Evolutionary conservation across 2,329 filamentous ascomycete species (phyloP).

Genomic region (Emergomyces orientalis): DNA sequence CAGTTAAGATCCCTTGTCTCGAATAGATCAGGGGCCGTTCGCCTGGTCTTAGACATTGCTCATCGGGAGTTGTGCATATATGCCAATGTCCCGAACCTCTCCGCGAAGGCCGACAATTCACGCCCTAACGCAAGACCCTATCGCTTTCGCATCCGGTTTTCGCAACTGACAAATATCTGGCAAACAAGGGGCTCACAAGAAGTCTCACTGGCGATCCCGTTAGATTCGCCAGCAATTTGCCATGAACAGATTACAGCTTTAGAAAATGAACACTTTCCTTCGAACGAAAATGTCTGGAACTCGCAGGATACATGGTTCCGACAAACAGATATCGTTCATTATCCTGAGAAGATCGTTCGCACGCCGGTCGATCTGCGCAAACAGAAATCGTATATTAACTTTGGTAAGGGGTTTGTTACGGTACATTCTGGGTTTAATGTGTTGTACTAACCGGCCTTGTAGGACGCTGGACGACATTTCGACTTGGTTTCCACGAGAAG

Average conservation of each 20-base stretch:
- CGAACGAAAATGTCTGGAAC: conserved; percentile 41
- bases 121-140: conserved; percentile 20
- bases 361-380: conserved; percentile 42
- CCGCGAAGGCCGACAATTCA: not conserved
- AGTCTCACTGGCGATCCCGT: conserved; percentile 29
- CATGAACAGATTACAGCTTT: conserved; percentile 32
- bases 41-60: conserved; percentile 36
- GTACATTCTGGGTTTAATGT: not conserved
- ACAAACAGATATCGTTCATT: conserved; percentile 53
- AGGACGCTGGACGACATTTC: conserved; percentile 56
- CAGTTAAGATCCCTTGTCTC: conserved; percentile 43
- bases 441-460: conserved; percentile 11
- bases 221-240: conserved; percentile 39
- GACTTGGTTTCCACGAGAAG: conserved; percentile 38
- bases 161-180: conserved; percentile 34
- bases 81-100: conserved; percentile 32
- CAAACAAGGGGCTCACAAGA: conserved; percentile 21
- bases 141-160: conserved; percentile 39
- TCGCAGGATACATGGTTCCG: conserved; percentile 52
- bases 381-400: conserved; percentile 47
- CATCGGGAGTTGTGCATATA: conserved; percentile 38
- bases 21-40: conserved; percentile 18
- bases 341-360: conserved; percentile 27
- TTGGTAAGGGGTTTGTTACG: conserved; percentile 36
- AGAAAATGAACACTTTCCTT: conserved; percentile 30